A percentile compares a stretch with the other conserved stretches of the same genome.
These are phyloP conservation scores for Clitopilus hobsonii DNA, from an alignment of 768 basidiomycete species.

Conservation along the genomic window DNA sequence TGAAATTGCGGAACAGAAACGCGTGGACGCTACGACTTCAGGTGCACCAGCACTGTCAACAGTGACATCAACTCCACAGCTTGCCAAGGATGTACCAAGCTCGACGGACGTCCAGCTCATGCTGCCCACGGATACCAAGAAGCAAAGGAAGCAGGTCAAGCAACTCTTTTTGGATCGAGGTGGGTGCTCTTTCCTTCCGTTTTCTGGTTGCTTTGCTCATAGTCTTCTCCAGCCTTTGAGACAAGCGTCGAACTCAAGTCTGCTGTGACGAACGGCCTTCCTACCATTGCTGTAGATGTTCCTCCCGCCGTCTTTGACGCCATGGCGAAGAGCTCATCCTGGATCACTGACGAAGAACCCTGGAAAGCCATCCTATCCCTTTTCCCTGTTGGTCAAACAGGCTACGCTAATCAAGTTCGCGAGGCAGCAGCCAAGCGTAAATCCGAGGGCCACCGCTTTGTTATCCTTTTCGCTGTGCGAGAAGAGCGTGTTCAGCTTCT, in stretches of 20 bases:
- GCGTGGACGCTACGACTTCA: slow-evolving; percentile 61
- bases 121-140: slow-evolving; percentile 67
- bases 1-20: slow-evolving; percentile 76
- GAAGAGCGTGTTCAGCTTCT: slow-evolving; percentile 70
- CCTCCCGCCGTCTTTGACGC: slow-evolving; percentile 54
- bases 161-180: slow-evolving; percentile 68
- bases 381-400: slow-evolving; percentile 53
- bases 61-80: slow-evolving; percentile 22
- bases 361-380: slow-evolving; percentile 57
- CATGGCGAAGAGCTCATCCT: slow-evolving; percentile 50
- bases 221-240: slow-evolving; percentile 52
- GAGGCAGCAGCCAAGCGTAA: slow-evolving; percentile 62
- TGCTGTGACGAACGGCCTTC: slow-evolving; percentile 55
- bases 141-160: slow-evolving; percentile 68
- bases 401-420: slow-evolving; percentile 64
- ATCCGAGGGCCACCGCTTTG: slow-evolving; percentile 55
- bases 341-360: slow-evolving; percentile 72
- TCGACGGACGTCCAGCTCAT: slow-evolving; percentile 56
- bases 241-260: slow-evolving; percentile 52
- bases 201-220: not conserved
- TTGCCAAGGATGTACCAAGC: slow-evolving; percentile 31
- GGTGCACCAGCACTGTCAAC: slow-evolving; percentile 47
- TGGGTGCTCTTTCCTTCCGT: slow-evolving; percentile 21
- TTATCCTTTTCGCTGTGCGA: slow-evolving; percentile 61
- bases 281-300: slow-evolving; percentile 72